Base-by-base conservation (phyloP, 2,329 filamentous ascomycete species). In the Colletotrichum phormii region DNA sequence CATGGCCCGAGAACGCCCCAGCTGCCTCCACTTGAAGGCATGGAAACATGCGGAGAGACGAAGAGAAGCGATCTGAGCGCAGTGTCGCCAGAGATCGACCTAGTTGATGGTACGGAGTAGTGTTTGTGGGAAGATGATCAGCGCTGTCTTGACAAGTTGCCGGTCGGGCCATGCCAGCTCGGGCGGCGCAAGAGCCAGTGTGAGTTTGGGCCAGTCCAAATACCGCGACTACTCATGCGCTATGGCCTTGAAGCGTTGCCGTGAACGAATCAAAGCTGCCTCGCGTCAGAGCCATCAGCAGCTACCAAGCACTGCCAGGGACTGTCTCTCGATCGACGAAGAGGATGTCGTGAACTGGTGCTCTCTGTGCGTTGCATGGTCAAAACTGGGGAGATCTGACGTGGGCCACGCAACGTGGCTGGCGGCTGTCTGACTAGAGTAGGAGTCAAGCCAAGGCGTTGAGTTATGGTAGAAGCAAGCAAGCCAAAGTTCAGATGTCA, bases 1-100 rank as follows among this genome's bases (percentile, higher is more conserved):
- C 35, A 63, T 60, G 54, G 26, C 46, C 26, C 22, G 42, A 58
- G 35, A 49, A 46, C 35, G 29, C 60, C 65, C 54, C 60, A 51
- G 60, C 53, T 33, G 49, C 35, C 26, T 57, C 46, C 37, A 64
- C 53, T 24, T 31, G 46, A 57, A 42, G 26, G 53, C 12, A 29
- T 24, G 35, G 29, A 46, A 61, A 55, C 22, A 8, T n/a, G 55
- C 46, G 9, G 26, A 58, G 11, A 24, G 31, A 29, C 12, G 29
- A 64, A 68, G 31, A 49, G 31, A 54, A 73, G 67, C 42, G 67
- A 62, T 33, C 67, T 72, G 71, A 72, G 67, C 67, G 62, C 62
- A 72, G 18, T 42, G 33, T 55, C 37, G 42, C 15, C 15, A 58
- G 53, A 63, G 58, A 73, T 67, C 58, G 58, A 67, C 62, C 58